Conservation (phyloP, 179 eudicot species). For the Drosera spatulata region DNA sequence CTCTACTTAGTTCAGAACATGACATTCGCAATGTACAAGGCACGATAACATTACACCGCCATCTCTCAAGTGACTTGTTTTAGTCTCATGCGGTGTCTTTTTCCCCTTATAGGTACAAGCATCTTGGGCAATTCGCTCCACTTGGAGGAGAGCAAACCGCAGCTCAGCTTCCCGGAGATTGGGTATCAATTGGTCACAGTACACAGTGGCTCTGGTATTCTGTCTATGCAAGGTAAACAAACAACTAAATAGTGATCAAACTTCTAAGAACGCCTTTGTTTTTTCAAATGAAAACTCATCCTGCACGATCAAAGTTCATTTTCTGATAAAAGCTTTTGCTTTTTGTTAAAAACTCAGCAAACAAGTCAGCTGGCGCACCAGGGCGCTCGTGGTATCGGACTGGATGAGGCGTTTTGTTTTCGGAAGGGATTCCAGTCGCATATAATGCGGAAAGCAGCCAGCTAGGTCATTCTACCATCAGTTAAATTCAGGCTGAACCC, state of each 20-base stretch:
- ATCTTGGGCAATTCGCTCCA: slow-evolving; percentile 73
- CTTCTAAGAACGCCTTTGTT: neutral
- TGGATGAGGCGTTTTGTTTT: slow-evolving; percentile 59
- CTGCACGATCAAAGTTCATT: no score
- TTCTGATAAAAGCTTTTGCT: no score
- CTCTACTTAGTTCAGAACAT: no score
- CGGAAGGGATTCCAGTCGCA: slow-evolving; percentile 81
- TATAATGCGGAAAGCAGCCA: slow-evolving; percentile 9
- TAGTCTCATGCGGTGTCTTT: neutral
- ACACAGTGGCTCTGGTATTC: slow-evolving; percentile 88
- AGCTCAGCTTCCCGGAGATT: slow-evolving; percentile 72
- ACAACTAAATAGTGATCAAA: neutral
- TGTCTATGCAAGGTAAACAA: slow-evolving; percentile 55
- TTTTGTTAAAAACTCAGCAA: slow-evolving; percentile 32
- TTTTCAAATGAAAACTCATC: no score
- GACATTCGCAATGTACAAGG: no score
- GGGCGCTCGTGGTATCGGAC: slow-evolving; percentile 57
- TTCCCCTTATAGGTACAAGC: slow-evolving; percentile 36
- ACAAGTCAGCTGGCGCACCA: slow-evolving; percentile 90
- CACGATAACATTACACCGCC: no score
- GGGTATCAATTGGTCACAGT: slow-evolving; percentile 69
- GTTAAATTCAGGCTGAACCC: no score
- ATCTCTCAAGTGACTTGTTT: no score
- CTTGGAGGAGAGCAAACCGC: slow-evolving; percentile 75
- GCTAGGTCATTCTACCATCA: no score